phyloP scores from a whole-genome alignment of 1,139 yeast genomes.

The Scheffersomyces quercinus region DNA sequence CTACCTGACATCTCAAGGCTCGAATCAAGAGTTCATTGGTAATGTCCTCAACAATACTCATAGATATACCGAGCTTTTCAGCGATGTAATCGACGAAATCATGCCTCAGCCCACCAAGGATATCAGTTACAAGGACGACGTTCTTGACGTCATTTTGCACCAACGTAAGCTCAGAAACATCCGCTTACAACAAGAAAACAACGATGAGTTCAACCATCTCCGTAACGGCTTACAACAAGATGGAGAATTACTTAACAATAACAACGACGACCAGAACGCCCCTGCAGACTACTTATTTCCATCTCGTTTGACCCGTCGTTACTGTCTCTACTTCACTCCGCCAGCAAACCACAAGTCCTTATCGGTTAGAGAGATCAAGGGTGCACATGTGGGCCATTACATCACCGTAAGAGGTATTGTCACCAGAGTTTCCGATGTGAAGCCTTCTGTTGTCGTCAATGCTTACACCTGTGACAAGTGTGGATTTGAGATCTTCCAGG shows the following conservation, averaged over 20 bases:
- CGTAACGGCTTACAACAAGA: constrained; percentile 32
- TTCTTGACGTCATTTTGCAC: constrained; percentile 86
- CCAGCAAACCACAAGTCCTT: constrained; percentile 59
- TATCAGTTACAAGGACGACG: constrained; percentile 81
- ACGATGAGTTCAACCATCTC: constrained; percentile 48
- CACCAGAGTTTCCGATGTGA: constrained; percentile 94
- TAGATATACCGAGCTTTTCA: constrained; percentile 77
- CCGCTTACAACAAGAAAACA: constrained; percentile 66
- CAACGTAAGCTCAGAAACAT: constrained; percentile 85
- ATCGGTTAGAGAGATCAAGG: constrained; percentile 89
- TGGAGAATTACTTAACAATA: constrained; percentile 5
- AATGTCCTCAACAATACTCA: constrained; percentile 71
- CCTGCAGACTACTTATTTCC: constrained; percentile 63
- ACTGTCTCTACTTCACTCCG: constrained; percentile 85
- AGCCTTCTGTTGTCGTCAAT: constrained; percentile 85
- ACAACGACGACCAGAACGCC: constrained; percentile 2
- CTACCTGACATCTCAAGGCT: constrained; percentile 26
- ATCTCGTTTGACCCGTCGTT: constrained; percentile 81
- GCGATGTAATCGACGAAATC: constrained; percentile 71
- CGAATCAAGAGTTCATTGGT: constrained; percentile 45
- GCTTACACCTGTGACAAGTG: constrained; percentile 98
- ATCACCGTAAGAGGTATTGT: constrained; percentile 93
- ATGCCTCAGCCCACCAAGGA: constrained; percentile 84
- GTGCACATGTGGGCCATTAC: constrained; percentile 77
- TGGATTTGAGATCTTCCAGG: constrained; percentile 96